Evolutionary conservation across 306 rosid species (phyloP).

Genomic region (Arachis stenosperma): DNA sequence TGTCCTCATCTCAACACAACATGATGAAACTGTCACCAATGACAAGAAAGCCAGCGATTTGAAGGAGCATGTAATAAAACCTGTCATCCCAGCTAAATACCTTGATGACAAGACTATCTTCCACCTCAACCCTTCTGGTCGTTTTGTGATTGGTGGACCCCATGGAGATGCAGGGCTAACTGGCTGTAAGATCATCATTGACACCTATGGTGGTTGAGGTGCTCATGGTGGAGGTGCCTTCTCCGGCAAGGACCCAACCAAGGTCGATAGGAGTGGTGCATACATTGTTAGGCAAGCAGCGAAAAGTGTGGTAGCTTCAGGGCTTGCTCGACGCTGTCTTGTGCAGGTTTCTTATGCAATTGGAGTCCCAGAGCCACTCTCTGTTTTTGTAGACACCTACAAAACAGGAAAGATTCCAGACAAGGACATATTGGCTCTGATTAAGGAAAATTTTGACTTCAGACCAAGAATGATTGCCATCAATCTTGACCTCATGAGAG

Average conservation of each 20-base stretch:
- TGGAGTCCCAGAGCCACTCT: constrained; percentile 80
- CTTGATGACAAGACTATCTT: constrained; percentile 79
- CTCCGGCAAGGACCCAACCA: constrained; percentile 89
- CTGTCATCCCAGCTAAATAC: constrained; percentile 69
- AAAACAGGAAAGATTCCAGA: constrained; percentile 73
- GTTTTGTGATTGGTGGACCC: constrained; percentile 87
- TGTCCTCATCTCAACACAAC: constrained; percentile 83
- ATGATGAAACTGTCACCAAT: constrained; percentile 70
- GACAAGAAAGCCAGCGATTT: constrained; percentile 67
- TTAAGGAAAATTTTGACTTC: constrained; percentile 74
- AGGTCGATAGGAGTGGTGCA: constrained; percentile 89
- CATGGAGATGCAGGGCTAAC: constrained; percentile 92
- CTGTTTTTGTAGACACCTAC: constrained; percentile 72
- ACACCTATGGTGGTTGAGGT: constrained; percentile 92
- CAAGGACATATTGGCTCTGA: constrained; percentile 64
- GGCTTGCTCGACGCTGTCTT: constrained; percentile 71
- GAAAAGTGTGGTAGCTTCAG: constrained; percentile 78
- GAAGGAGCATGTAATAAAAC: constrained; percentile 78
- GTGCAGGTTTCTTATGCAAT: constrained; percentile 92
- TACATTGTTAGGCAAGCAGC: constrained; percentile 86
- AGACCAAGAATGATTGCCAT: constrained; percentile 87
- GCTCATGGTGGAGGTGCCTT: constrained; percentile 93
- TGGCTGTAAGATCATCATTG: constrained; percentile 83
- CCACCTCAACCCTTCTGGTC: constrained; percentile 81
- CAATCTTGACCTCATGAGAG: constrained; percentile 72